Base-by-base conservation (phyloP, 2,329 filamentous ascomycete species). In the Tolypocladium album region DNA sequence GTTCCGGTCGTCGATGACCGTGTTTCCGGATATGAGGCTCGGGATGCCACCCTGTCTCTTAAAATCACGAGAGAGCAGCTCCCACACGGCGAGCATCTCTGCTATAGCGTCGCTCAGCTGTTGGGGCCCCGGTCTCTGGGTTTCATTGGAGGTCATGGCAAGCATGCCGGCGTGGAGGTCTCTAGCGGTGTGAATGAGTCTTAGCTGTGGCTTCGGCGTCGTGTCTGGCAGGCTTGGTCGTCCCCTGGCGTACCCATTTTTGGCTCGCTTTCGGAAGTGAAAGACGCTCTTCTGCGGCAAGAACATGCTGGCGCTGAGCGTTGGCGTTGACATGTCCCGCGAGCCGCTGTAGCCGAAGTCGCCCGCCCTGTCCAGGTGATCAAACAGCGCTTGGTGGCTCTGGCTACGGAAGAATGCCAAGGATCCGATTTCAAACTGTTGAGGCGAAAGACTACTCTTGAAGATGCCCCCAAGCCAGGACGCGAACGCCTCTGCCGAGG, bases 351-450 rank as follows among this genome's bases (percentile, higher is more conserved):
- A 77, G 64, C 77, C 78, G 64, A 81, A 79, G 9, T 77, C 77
- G 8, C 79, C 80, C 2, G 73, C 66, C 52, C 68, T 71, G 63
- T 83, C 81, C 15, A 84, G 70, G 64, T 78, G 76, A 36, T 78
- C 67, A 61, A 83, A 79, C 59, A 82, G 80, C 15, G 73, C 70
- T 58, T 73, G 71, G 59, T 83, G 78, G 24, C 75, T 70, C 50
- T 74, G 69, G 60, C 75, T 72, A 45, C 81, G 78, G 67, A 83
- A 82, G 68, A 82, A 82, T 4, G 70, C 67, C 39, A 80, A 69
- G 34, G 75, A 78, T 58, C 79, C 82, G 64, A 84, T 78, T 66
- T 84, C 82, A 60, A 84, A 82, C 61, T 80, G 80, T 61, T 80
- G 80, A 12, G 78, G 77, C 61, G 79, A 79, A 67, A 80, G 76